Evolutionary conservation across 495 filamentous ascomycete genomes (phyloP), one percentile per base, ranked within the genome.

Genomic region (Penicillium cinerascens): DNA sequence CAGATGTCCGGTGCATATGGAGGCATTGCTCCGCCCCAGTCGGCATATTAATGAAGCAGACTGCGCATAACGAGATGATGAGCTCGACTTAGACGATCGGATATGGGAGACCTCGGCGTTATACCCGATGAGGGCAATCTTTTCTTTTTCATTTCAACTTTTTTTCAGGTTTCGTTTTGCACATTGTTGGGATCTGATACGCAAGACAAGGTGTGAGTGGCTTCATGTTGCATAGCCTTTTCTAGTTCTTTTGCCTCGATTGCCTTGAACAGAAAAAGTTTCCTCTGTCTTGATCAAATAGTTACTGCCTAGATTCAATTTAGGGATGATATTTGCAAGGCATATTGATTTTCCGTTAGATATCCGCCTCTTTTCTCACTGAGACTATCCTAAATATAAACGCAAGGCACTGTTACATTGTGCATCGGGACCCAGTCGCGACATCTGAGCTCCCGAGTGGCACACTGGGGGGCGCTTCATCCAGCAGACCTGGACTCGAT

Each of bases 1-100:
- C 67, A 73, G 59, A 70, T 74, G 65, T 54, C 69, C 16, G 72
- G 71, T 8, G 58, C 52, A 13, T 74, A 75, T 58, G 72, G 72
- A 38, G 70, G 71, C 11, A 74, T 75, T 65, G 63, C 69, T 44
- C 65, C 71, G 8, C 64, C 69, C 27, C 72, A 76, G 45, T 60
- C 68, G 18, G 63, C 71, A 21, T 76, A 76, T 55, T 73, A 62
- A 54, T 49, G 29, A 29, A 17, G n/a, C n/a, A 46, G 23, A 38
- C 44, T 44, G 56, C 60, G 54, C 51, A 65, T 68, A 56, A 69
- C 47, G 66, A 68, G 63, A 67, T 60, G 54, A 67, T 42, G 51
- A 63, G 59, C 50, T 52, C 52, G 57, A 56, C 57, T 54, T 71
- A 64, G 61, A 66, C 45, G 36, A 58, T 63, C 60, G 59, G 60